Evolutionary conservation across 2,329 filamentous ascomycete genomes (phyloP), one percentile per base, ranked within the genome.

Genomic region (Corynespora cassiicola): DNA sequence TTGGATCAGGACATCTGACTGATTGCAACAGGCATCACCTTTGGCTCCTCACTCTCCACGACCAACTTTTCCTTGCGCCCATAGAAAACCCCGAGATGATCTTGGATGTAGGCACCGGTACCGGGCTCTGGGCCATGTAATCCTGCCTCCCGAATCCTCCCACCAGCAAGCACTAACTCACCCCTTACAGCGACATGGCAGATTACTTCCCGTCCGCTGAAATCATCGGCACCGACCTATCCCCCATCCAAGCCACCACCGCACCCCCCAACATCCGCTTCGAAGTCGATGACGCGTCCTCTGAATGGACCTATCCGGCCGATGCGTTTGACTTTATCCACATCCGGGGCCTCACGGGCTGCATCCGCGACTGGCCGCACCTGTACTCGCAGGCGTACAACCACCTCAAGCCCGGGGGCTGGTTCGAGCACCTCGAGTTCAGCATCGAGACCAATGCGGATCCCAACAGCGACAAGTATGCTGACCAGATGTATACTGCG

Each of bases 241-340:
- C 58, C 12, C 65, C 67, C 4, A 61, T 61, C 30, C 62, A 69
- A 43, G 50, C 54, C 16, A 50, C 51, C 10, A 57, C 47, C 25
- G 58, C 68, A 3, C 68, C 71, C 5, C 62, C 69, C 2, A 75
- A 75, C 48, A 61, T 72, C 37, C 58, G 56, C 18, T 75, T 75
- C 53, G 69, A 74, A 49, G 66, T 75, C 47, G 72, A 75, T 50
- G 73, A 75, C 52, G 59, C 64, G 15, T 62, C 55, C 47, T 54
- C 52, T 30, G 56, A 69, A 30, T 75, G 73, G 71, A 65, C 65
- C 6, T 74, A 70, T 46, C 62, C 65, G 1, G 36, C 53, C 7
- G 40, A 59, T 28, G 50, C 58, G 30, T 72, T 72, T 47, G 68
- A 71, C 44, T 62, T 69, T 21, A 61, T 71, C 21, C 68, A 72